Evolutionary conservation across 2,329 filamentous ascomycete species (phyloP), one percentile per base, ranked within the genome.

Genomic region (Exophiala viscosa): DNA sequence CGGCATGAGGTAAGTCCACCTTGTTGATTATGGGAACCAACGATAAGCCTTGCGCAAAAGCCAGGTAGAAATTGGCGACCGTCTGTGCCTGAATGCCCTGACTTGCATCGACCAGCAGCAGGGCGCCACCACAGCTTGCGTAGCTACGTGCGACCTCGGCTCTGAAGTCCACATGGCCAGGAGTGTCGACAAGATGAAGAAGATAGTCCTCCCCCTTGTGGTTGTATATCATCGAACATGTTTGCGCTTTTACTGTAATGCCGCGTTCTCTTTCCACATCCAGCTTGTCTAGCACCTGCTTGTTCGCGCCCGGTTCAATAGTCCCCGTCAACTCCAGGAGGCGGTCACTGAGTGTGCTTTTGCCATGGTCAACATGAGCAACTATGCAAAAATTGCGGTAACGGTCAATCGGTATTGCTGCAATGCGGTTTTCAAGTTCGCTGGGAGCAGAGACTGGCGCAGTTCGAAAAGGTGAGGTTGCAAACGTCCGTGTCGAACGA

Each of bases 221-320:
- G 23, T 87, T 90, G 76, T 96, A 96, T 47, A 99, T 81, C 93
- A 99, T 99, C 50, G 87, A 93, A 72, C 93, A 97, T 52, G 93
- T 97, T 76, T 99, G 93, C 50, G 93, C 93, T 76, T 99, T 99
- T 69, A 99, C 93, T 0, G 93, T 99, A 69, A 99, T 99, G 57
- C 93, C 93, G 35, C 93, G 83, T 72, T 97, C 90, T 46, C 93
- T 81, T 74, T 99, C 93, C 50, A 99, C 93, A 68, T 99, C 93
- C 33, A 99, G 82, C 69, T 96, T 96, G 73, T 99, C 93, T 59
- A 99, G 77, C 58, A 97, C 89, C 76, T 99, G 93, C 73, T 96
- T 95, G 69, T 96, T 96, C 45, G 80, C 79, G 53, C 90, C 90
- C 0, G 88, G 81, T 62, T 88, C 76, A 59, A 99, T 97, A 5